Evolutionary conservation across 352 stramenopile genomes (phyloP).

Genomic region (Phytopythium oedochilum): DNA sequence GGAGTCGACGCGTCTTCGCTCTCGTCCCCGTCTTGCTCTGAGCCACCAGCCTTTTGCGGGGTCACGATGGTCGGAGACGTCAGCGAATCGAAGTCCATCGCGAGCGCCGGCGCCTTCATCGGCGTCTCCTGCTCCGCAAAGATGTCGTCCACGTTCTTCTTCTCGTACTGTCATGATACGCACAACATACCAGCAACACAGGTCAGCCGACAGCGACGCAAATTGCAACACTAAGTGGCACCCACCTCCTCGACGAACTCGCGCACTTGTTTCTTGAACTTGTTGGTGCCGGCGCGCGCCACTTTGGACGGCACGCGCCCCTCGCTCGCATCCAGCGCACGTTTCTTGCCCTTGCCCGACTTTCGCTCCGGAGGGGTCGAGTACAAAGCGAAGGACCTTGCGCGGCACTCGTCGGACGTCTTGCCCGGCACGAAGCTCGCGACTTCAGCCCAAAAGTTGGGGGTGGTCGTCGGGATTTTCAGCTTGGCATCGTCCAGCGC

Average conservation of each 20-base stretch:
- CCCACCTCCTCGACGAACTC: slow-evolving; percentile 56
- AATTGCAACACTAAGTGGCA: not conserved
- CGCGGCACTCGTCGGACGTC: slow-evolving; percentile 50
- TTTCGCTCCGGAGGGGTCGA: slow-evolving; percentile 35
- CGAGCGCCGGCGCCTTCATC: slow-evolving; percentile 22
- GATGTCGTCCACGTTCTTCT: slow-evolving; percentile 68
- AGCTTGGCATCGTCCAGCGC: slow-evolving; percentile 52
- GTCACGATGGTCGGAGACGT: slow-evolving; percentile 34
- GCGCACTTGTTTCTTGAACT: slow-evolving; percentile 84
- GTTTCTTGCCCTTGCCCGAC: slow-evolving; percentile 23
- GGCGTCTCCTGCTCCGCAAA: slow-evolving; percentile 51
- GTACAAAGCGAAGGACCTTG: slow-evolving; percentile 50
- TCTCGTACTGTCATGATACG: slow-evolving; percentile 41
- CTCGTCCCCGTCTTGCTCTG: slow-evolving; percentile 30
- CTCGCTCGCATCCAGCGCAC: slow-evolving; percentile 2
- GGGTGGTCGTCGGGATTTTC: slow-evolving; percentile 50
- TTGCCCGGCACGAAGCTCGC: slow-evolving; percentile 51
- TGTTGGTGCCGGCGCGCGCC: slow-evolving; percentile 60
- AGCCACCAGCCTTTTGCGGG: slow-evolving; percentile 12
- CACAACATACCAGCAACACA: not conserved
- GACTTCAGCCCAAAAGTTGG: slow-evolving; percentile 65
- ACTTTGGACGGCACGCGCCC: slow-evolving; percentile 40
- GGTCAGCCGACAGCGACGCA: not conserved
- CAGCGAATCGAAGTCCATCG: slow-evolving; percentile 41
- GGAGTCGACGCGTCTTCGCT: slow-evolving; percentile 20